Base-by-base conservation (phyloP, 108 stramenopile genomes). In the Pseudonitzschia multiseries region DNA sequence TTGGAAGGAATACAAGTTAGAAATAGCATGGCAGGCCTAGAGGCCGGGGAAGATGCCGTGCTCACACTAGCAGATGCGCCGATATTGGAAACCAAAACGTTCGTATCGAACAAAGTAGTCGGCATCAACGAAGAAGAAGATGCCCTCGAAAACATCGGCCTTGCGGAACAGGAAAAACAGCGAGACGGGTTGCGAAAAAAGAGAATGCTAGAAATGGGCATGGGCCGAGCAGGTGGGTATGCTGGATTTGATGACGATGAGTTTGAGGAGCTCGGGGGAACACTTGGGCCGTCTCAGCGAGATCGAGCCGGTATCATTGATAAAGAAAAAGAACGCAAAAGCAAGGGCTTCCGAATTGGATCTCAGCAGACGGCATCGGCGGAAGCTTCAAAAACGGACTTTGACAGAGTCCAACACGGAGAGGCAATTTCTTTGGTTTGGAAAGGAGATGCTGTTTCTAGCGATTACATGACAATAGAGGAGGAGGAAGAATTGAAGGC, bases 191-290 rank as follows among this genome's bases (percentile, higher is more conserved):
- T 92, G 54, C 78, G 76, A 27, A 67, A 82, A 57, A 96, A 89
- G 69, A 81, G 92, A 41, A 61, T 80, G 71, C 64, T 93, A 13
- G 90, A 90, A 81, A 60, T 93, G 76, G 92, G 91, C 13, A 80
- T 83, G 79, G 91, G 91, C 14, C 80, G 90, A 41, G 91, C 90
- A 0, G 95, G 95, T 53, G 95, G 95, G 21, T 96, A 96, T 77
- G 91, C 92, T 0, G 95, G 95, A 0, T 93, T 86, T 79, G 95
- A 96, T 74, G 95, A 96, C 81, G 92, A 93, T 65, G 95, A 96
- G 65, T 96, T 96, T 77, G 88, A 91, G 76, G 92, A 96, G 74
- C 59, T 92, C 44, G 92, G 94, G 42, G 94, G 89, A 50, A 72
- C 77, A 3, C 65, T 81, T 57, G 80, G 75, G 15, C 83, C 80